phyloP scores from a whole-genome alignment of 2,329 filamentous ascomycete species.

The Alternaria conjuncta region DNA sequence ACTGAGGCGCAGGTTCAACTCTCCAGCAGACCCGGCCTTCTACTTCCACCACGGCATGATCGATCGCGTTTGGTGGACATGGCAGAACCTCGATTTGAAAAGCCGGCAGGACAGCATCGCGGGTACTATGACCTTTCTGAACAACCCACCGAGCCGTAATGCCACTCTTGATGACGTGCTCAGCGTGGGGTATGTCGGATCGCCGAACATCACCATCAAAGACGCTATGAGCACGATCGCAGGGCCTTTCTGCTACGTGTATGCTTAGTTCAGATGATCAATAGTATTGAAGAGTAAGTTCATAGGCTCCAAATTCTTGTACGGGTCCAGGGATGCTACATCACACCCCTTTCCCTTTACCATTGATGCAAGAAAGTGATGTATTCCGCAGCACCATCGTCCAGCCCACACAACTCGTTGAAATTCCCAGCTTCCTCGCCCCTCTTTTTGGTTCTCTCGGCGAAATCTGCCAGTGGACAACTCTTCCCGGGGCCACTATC shows the following conservation, averaged over 20 bases:
- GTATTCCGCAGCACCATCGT: constrained; percentile 46
- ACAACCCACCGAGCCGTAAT: not conserved
- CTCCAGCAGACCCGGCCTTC: constrained; percentile 50
- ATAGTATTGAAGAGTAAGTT: constrained; percentile 1
- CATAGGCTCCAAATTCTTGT: not conserved
- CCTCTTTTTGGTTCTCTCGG: constrained; percentile 48
- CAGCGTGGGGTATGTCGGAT: constrained; percentile 10
- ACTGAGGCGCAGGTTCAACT: constrained; percentile 12
- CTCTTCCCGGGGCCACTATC: constrained; percentile 55
- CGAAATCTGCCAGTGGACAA: constrained; percentile 57
- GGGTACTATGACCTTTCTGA: not conserved
- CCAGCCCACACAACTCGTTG: constrained; percentile 56
- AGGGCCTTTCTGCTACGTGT: constrained; percentile 55
- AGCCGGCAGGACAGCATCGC: not conserved
- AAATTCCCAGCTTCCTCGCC: constrained; percentile 57
- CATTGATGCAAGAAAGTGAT: constrained; percentile 61
- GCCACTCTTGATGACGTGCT: not conserved
- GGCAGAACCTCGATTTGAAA: constrained; percentile 46
- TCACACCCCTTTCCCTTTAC: no score
- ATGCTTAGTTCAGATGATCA: constrained; percentile 28
- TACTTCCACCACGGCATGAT: constrained; percentile 57
- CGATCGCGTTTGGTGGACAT: constrained; percentile 56
- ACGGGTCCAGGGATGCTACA: not conserved
- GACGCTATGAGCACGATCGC: constrained; percentile 51
- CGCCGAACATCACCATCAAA: constrained; percentile 36